A percentile compares a stretch with the other conserved stretches of the same genome.
Conservation (phyloP, 768 basidiomycete species). For the Antrodiella citrinella region DNA sequence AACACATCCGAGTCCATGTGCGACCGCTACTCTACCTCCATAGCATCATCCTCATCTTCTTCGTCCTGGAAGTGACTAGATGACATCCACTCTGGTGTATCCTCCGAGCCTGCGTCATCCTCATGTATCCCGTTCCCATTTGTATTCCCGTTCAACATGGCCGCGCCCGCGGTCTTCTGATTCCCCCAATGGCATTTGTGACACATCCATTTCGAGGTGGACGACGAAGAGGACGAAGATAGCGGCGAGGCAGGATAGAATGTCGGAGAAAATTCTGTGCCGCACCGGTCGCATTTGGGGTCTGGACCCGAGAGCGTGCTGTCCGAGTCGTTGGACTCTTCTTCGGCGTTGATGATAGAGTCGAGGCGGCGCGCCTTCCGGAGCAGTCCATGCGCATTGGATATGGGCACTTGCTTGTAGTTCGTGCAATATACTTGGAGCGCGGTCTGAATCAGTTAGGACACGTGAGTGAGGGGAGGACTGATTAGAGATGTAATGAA, state of each 20-base stretch:
- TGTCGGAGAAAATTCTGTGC: slow-evolving; percentile 64
- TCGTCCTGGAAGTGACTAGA: neutral
- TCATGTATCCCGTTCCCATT: neutral
- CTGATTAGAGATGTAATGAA: slow-evolving; percentile 1
- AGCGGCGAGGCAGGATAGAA: slow-evolving; percentile 58
- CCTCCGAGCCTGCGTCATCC: neutral
- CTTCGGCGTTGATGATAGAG: slow-evolving; percentile 41
- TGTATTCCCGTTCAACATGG: slow-evolving; percentile 3
- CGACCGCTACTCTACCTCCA: neutral
- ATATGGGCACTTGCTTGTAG: slow-evolving; percentile 73
- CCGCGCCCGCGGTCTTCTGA: slow-evolving; percentile 12
- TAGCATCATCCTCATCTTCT: neutral
- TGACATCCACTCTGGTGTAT: neutral
- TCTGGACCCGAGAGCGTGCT: slow-evolving; percentile 16
- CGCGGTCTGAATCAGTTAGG: slow-evolving; percentile 52
- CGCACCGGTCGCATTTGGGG: slow-evolving; percentile 49
- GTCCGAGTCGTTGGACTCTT: slow-evolving; percentile 13
- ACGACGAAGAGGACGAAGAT: slow-evolving; percentile 15
- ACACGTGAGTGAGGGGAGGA: neutral
- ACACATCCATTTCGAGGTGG: slow-evolving; percentile 27
- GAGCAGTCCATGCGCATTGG: slow-evolving; percentile 74
- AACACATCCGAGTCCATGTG: too few relatives aligned
- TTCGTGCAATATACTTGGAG: slow-evolving; percentile 79
- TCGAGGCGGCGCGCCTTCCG: slow-evolving; percentile 88
- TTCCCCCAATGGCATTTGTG: slow-evolving; percentile 41